Conservation (phyloP, 257 asterid species). For the Lantana camara region DNA sequence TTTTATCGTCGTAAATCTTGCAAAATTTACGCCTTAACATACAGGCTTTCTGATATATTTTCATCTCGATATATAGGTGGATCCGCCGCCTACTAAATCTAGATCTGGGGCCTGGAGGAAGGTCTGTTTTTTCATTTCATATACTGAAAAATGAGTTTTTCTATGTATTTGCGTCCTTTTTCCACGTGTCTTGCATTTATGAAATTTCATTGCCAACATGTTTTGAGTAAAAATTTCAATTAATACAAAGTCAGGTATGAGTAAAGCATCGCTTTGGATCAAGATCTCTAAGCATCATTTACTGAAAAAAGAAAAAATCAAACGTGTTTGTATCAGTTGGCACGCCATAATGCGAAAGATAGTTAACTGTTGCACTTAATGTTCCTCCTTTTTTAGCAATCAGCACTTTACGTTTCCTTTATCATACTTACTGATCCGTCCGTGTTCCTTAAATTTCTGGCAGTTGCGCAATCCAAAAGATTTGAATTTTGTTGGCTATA, state of each 20-base stretch:
- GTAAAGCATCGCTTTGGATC: not conserved
- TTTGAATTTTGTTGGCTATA: conserved; percentile 75
- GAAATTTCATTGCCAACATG: conserved; percentile 3
- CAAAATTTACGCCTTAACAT: not conserved
- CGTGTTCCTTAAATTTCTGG: conserved; percentile 22
- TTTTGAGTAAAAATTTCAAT: not conserved
- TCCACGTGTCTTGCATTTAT: not conserved
- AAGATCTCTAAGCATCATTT: no score
- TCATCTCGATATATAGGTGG: conserved; percentile 38
- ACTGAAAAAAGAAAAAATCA: no score
- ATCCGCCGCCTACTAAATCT: conserved; percentile 46
- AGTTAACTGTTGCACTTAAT: not conserved
- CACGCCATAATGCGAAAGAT: not conserved
- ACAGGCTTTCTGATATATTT: conserved; percentile 14
- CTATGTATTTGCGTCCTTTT: not conserved
- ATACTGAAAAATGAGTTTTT: not conserved
- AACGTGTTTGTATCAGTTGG: no score
- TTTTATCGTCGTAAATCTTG: not conserved
- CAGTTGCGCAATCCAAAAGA: conserved; percentile 66
- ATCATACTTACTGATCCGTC: not conserved
- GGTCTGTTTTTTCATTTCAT: conserved; percentile 37
- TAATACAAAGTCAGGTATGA: not conserved
- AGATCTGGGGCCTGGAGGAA: conserved; percentile 55
- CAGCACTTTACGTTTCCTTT: not conserved
- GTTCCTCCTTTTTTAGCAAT: not conserved